These are phyloP conservation scores for Lipomyces orientalis DNA, from an alignment of 805 yeast species.

Conservation along the genomic window DNA sequence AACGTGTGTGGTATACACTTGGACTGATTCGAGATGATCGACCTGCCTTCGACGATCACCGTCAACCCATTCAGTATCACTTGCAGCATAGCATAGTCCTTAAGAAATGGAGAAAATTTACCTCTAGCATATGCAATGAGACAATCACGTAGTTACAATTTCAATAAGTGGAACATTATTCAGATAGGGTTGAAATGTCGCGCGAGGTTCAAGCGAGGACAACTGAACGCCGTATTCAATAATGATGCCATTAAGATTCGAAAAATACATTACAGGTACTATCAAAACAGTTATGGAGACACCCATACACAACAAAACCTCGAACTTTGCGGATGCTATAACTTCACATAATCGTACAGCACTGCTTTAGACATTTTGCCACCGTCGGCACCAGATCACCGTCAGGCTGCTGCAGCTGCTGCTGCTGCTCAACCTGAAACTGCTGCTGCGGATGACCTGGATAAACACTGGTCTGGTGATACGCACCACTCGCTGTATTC, in stretches of 20 bases:
- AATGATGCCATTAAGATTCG: too few species aligned
- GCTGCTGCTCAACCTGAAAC: constrained; percentile 37
- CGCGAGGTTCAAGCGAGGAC: not conserved
- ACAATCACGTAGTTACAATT: not conserved
- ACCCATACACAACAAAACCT: not conserved
- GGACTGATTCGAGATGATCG: too few species aligned
- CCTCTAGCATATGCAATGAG: not conserved
- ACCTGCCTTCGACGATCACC: too few species aligned
- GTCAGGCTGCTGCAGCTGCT: constrained; percentile 36
- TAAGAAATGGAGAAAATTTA: not conserved
- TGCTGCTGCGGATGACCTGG: constrained; percentile 40
- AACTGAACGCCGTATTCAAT: not conserved
- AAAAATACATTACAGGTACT: not conserved
- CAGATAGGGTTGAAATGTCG: not conserved
- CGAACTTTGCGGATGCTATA: not conserved
- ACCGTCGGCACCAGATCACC: constrained; percentile 20
- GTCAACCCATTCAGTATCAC: not conserved
- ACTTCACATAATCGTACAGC: constrained; percentile 32
- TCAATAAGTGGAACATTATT: not conserved
- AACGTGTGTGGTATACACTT: too few species aligned
- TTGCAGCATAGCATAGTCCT: not conserved
- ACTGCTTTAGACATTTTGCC: constrained; percentile 29
- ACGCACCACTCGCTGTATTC: constrained; percentile 29
- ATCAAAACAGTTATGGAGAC: not conserved
- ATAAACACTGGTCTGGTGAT: constrained; percentile 20